phyloP scores from a whole-genome alignment of 2,329 filamentous ascomycete species.

The Coniochaeta pulveracea region DNA sequence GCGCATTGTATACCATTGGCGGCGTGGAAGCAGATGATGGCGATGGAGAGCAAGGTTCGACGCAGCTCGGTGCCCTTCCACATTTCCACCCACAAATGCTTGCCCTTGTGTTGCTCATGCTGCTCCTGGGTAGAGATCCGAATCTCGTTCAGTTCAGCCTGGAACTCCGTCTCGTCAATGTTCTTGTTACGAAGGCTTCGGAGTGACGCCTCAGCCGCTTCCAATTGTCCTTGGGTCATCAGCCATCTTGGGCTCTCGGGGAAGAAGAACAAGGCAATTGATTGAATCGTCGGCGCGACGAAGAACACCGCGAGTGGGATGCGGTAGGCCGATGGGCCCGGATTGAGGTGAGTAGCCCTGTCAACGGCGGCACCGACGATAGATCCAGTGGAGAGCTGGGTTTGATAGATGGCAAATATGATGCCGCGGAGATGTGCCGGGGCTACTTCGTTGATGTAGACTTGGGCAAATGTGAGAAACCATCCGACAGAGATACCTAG shows the following conservation, averaged over 20 bases:
- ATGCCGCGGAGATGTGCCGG: conserved; percentile 22
- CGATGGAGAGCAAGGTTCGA: conserved; percentile 18
- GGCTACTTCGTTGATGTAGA: conserved; percentile 23
- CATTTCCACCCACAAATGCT: conserved; percentile 19
- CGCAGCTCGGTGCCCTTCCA: conserved; percentile 18
- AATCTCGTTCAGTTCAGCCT: conserved; percentile 20
- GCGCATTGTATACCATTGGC: conserved; percentile 15
- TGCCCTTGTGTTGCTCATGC: conserved; percentile 12
- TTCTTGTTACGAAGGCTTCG: conserved; percentile 16
- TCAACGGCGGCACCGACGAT: conserved; percentile 21
- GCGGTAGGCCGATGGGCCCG: conserved; percentile 8
- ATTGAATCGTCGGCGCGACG: conserved; percentile 18
- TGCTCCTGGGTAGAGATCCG: conserved; percentile 17
- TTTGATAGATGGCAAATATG: conserved; percentile 21
- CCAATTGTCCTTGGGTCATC: conserved; percentile 21
- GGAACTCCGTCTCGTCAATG: conserved; percentile 17
- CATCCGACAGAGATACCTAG: conserved; percentile 26
- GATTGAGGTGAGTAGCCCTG: conserved; percentile 18
- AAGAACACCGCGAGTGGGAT: conserved; percentile 20
- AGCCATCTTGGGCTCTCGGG: conserved; percentile 27
- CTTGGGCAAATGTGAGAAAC: conserved; percentile 24
- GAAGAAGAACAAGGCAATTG: conserved; percentile 20
- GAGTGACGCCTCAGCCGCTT: conserved; percentile 17
- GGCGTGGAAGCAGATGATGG: conserved; percentile 19
- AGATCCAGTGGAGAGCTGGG: conserved; percentile 20